phyloP scores from a whole-genome alignment of 352 stramenopile genomes.

The Phytophthora multivora region DNA sequence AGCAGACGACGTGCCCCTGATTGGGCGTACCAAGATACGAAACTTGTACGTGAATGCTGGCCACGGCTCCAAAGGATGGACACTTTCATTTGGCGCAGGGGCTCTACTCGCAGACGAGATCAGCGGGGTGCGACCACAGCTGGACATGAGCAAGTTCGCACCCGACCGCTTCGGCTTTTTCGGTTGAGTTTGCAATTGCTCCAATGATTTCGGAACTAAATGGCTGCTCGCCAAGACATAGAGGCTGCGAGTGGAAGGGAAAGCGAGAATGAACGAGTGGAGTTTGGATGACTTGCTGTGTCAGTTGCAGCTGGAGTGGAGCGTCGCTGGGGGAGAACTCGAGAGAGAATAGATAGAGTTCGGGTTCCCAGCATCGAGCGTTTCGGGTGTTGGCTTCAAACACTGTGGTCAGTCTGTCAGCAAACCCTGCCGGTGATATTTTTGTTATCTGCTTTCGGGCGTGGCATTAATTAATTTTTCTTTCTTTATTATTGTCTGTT shows the following conservation, averaged over 20 bases:
- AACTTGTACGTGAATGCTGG: constrained; percentile 89
- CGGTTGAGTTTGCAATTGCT: constrained; percentile 33
- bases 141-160: constrained; percentile 86
- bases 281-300: constrained; percentile 9
- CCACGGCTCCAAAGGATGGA: constrained; percentile 87
- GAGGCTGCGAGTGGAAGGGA: constrained; percentile 18
- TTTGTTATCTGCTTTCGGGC: constrained; percentile 27
- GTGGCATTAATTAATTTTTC: constrained; percentile 40
- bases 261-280: constrained; percentile 13
- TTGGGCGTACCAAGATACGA: constrained; percentile 77
- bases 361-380: constrained; percentile 4
- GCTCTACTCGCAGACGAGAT: constrained; percentile 84
- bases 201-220: constrained; percentile 22
- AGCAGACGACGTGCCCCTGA: constrained; percentile 82
- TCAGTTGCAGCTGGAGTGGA: constrained; percentile 3
- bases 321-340: constrained; percentile 8
- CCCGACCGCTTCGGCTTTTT: constrained; percentile 82
- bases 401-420: constrained; percentile 4
- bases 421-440: constrained; percentile 22
- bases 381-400: constrained; percentile 2
- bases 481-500: constrained; percentile 15
- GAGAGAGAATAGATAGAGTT: constrained; percentile 41
- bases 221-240: constrained; percentile 23
- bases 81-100: constrained; percentile 78
- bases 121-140: constrained; percentile 71